A percentile compares a stretch with the other conserved stretches of the same genome.
Evolutionary conservation across 805 yeast genomes (phyloP).

Genomic region (Metschnikowia reukaufii): DNA sequence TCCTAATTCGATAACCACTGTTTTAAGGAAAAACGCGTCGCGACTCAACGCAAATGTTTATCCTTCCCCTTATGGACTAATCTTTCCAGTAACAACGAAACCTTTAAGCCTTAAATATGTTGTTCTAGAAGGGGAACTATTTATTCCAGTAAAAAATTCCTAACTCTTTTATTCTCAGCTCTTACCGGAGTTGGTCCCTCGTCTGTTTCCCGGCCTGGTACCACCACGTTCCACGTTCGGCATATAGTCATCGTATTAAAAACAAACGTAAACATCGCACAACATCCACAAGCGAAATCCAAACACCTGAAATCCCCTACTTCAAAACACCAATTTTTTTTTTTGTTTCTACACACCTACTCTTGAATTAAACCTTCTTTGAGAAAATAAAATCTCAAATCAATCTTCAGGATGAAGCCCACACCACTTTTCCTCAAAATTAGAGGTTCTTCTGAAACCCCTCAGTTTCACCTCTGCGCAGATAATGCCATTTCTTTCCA

Average conservation of each 20-base stretch:
- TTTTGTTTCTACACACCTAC: background rate
- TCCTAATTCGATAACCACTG: too few relatives aligned
- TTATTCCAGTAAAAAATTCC: too few relatives aligned
- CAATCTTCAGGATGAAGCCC: background rate
- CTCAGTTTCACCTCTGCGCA: slow-evolving; percentile 13
- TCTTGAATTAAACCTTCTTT: too few relatives aligned
- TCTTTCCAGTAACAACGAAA: too few relatives aligned
- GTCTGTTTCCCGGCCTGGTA: too few relatives aligned
- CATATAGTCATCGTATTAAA: background rate
- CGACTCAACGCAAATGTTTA: too few relatives aligned
- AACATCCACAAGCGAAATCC: background rate
- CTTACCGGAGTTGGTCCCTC: too few relatives aligned
- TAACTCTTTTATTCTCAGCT: too few relatives aligned
- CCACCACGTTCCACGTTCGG: background rate
- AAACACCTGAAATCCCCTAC: background rate
- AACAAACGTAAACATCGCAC: background rate
- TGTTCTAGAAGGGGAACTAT: too few relatives aligned
- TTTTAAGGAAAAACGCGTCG: too few relatives aligned
- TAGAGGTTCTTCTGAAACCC: slow-evolving; percentile 17
- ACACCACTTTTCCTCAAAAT: slow-evolving; percentile 30
- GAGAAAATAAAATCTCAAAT: background rate
- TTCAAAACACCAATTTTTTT: background rate
- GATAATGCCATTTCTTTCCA: slow-evolving; percentile 21
- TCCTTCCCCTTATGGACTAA: too few relatives aligned
- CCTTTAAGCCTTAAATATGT: too few relatives aligned